A percentile compares a stretch with the other conserved stretches of the same genome.
phyloP scores from a whole-genome alignment of 305 asterid species.

The Ruellia speciosa region DNA sequence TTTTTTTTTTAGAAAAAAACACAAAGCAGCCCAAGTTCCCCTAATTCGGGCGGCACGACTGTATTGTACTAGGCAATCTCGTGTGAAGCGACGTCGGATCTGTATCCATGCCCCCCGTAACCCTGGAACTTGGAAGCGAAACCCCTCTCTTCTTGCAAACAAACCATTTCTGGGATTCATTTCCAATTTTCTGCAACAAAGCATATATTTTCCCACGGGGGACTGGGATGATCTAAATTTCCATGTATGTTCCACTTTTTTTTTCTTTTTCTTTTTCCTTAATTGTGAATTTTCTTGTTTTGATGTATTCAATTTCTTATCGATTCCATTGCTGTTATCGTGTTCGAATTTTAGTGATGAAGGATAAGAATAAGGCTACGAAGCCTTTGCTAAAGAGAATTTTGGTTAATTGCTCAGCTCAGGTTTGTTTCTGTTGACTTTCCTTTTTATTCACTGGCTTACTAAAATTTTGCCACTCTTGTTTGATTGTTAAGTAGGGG shows the following conservation, averaged over 20 bases:
- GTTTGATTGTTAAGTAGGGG: neutral
- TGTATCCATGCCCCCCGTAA: no score
- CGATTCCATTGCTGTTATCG: conserved; percentile 21
- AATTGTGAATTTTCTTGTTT: conserved; percentile 2
- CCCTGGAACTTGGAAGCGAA: no score
- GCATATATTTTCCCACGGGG: neutral
- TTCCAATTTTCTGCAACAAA: conserved; percentile 8
- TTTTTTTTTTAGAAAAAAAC: no score
- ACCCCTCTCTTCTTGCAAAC: neutral
- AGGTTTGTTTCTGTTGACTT: conserved; percentile 38
- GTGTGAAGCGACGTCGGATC: no score
- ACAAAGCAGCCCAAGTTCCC: no score
- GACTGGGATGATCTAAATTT: conserved; percentile 21
- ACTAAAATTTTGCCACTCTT: neutral
- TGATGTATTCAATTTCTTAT: neutral
- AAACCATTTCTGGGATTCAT: neutral
- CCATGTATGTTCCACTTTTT: conserved; percentile 16
- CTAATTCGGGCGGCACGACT: no score
- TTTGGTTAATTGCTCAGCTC: conserved; percentile 62
- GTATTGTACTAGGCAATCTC: no score
- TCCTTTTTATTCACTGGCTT: neutral
- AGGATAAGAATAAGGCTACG: conserved; percentile 55
- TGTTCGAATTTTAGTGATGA: conserved; percentile 41
- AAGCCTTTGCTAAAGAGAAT: conserved; percentile 49
- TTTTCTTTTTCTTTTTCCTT: neutral